Conservation (phyloP, 768 basidiomycete genomes). For the Fomitopsis pulvina region DNA sequence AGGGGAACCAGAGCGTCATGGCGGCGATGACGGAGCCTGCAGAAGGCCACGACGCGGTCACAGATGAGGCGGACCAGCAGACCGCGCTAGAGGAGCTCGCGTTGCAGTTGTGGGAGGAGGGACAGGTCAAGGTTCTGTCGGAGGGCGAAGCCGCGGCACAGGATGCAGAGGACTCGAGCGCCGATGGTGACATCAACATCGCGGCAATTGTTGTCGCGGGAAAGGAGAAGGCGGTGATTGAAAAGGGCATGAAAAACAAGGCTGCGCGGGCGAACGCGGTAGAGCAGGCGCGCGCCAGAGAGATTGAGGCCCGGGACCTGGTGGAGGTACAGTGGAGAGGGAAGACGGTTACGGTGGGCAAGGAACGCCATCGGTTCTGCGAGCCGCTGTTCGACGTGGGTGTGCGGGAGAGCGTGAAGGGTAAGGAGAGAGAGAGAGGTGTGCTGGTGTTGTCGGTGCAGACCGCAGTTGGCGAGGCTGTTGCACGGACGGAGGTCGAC, state of each 20-base stretch:
- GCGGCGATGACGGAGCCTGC: constrained; percentile 49
- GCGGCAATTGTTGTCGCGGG: constrained; percentile 87
- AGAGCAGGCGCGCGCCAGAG: constrained; percentile 72
- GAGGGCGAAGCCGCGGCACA: constrained; percentile 53
- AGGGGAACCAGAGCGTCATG: constrained; percentile 60
- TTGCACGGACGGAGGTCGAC: constrained; percentile 55
- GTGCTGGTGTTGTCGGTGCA: constrained; percentile 37
- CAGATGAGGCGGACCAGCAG: constrained; percentile 41
- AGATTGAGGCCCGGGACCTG: constrained; percentile 83
- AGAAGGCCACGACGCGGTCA: constrained; percentile 33
- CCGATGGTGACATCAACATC: constrained; percentile 85
- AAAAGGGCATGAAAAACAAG: constrained; percentile 76
- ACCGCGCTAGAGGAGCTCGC: constrained; percentile 57
- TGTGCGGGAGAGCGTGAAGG: constrained; percentile 8
- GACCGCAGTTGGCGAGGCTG: constrained; percentile 58
- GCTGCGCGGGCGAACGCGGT: constrained; percentile 68
- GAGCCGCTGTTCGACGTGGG: constrained; percentile 75
- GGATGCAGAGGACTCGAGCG: constrained; percentile 29
- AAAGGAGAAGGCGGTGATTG: constrained; percentile 86
- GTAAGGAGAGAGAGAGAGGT: constrained; percentile 7
- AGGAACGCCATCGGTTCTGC: constrained; percentile 85
- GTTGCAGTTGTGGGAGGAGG: constrained; percentile 54
- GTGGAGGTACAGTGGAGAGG: constrained; percentile 68
- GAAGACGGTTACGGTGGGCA: constrained; percentile 68
- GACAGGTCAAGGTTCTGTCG: constrained; percentile 65